Evolutionary conservation across 2,329 filamentous ascomycete genomes (phyloP).

Genomic region (Ascochyta rabiei): DNA sequence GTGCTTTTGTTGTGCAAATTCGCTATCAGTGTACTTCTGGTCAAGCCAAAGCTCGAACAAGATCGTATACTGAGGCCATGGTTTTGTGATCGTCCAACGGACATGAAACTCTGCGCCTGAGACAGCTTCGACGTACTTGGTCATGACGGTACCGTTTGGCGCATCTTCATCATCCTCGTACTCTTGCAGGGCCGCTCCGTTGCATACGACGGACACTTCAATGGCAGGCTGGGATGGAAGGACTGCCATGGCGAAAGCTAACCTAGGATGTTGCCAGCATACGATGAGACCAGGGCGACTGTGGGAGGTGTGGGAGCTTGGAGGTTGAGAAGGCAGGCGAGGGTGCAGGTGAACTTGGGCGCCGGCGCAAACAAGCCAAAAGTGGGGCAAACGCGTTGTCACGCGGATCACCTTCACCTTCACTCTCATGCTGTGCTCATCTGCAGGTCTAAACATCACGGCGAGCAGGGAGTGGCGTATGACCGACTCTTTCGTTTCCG

Average conservation of each 20-base stretch:
- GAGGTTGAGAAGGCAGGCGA: conserved; percentile 6
- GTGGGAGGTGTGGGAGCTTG: neutral
- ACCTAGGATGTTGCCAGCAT: neutral
- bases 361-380: neutral
- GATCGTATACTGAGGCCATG: conserved; percentile 14
- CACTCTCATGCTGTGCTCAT: neutral
- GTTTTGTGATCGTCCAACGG: conserved; percentile 4
- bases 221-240: conserved; percentile 16
- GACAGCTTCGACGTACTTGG: conserved; percentile 41
- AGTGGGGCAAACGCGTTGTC: neutral
- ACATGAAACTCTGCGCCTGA: conserved; percentile 32
- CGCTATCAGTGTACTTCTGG: conserved; percentile 5
- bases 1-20: neutral
- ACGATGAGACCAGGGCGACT: neutral
- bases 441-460: neutral
- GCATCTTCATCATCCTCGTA: conserved; percentile 33
- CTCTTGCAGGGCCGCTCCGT: conserved; percentile 29
- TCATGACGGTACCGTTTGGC: conserved; percentile 3
- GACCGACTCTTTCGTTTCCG: neutral
- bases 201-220: conserved; percentile 25
- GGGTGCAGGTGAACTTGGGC: neutral
- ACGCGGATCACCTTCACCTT: neutral
- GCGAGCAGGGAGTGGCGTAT: neutral
- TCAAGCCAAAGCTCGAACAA: conserved; percentile 21
- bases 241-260: conserved; percentile 26